A percentile compares a stretch with the other conserved stretches of the same genome.
Evolutionary conservation across 768 basidiomycete genomes (phyloP).

Genomic region (Tylopilus rubrobrunneus): DNA sequence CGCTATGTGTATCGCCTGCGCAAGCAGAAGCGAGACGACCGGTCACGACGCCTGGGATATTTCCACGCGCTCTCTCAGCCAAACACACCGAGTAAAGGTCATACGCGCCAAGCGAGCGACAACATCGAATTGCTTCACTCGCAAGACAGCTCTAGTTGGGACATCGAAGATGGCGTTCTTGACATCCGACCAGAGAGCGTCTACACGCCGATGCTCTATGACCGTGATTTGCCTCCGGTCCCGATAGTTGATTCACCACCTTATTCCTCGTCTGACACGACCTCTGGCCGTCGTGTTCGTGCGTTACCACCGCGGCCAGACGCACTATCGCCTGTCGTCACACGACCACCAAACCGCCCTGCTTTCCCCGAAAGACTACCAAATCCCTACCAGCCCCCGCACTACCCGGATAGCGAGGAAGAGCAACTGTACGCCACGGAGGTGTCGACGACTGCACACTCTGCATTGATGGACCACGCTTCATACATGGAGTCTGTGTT

Average conservation of each 20-base stretch:
- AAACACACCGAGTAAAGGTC: conserved; percentile 1
- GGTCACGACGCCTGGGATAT: conserved; percentile 31
- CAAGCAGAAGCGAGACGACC: conserved; percentile 44
- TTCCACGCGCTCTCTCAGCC: conserved; percentile 28
- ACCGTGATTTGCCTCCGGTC: conserved; percentile 12
- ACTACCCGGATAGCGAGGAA: conserved; percentile 13
- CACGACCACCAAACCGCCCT: background rate
- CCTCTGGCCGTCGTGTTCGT: conserved; percentile 19
- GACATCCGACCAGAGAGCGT: conserved; percentile 17
- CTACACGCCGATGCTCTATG: conserved; percentile 17
- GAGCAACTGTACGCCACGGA: conserved; percentile 12
- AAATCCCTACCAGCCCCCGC: conserved; percentile 1
- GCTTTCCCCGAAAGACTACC: background rate
- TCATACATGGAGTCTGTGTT: conserved; percentile 22
- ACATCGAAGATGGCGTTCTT: conserved; percentile 16
- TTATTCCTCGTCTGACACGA: conserved; percentile 6
- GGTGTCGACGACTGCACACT: conserved; percentile 27
- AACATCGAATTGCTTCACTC: conserved; percentile 26
- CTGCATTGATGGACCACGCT: conserved; percentile 30
- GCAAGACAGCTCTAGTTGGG: conserved; percentile 5
- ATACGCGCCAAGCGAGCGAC: conserved; percentile 27
- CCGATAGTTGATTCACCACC: conserved; percentile 6
- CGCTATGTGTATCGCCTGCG: conserved; percentile 52
- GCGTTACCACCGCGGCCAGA: conserved; percentile 30
- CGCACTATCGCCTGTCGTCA: background rate